phyloP scores from a whole-genome alignment of 2,329 filamentous ascomycete species.

The Aspergillus oerlinghausenensis region DNA sequence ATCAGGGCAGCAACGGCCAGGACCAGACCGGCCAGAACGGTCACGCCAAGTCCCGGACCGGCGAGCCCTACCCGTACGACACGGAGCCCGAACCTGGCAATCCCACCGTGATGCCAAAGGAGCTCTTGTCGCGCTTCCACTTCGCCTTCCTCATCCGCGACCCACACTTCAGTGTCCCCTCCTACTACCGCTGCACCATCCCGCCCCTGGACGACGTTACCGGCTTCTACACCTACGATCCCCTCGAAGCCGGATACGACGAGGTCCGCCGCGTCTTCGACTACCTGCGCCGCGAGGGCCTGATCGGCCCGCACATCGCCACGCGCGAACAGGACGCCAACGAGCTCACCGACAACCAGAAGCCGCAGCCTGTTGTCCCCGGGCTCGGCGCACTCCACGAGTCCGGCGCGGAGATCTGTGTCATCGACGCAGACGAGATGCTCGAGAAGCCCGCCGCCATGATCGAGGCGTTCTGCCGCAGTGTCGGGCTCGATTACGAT shows the following conservation, averaged over 20 bases:
- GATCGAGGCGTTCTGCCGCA: constrained; percentile 74
- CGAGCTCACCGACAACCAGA: constrained; percentile 23
- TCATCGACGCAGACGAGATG: constrained; percentile 90
- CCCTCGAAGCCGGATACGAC: constrained; percentile 81
- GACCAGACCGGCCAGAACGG: constrained; percentile 2
- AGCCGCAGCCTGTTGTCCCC: constrained; percentile 14
- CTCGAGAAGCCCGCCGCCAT: constrained; percentile 76
- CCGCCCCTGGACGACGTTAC: constrained; percentile 79
- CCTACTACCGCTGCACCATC: constrained; percentile 89
- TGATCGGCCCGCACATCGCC: constrained; percentile 66
- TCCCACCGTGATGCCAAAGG: constrained; percentile 76
- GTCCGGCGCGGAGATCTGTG: constrained; percentile 62
- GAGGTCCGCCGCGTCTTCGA: constrained; percentile 86
- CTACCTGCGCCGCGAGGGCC: constrained; percentile 64
- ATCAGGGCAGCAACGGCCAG: constrained; percentile 7
- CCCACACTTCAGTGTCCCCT: constrained; percentile 85
- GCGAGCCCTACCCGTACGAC: constrained; percentile 54
- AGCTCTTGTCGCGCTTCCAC: constrained; percentile 74
- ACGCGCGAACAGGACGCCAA: constrained; percentile 33
- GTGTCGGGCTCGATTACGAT: constrained; percentile 71
- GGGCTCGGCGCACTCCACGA: constrained; percentile 17
- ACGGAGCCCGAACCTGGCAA: constrained; percentile 64
- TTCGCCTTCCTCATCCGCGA: constrained; percentile 97
- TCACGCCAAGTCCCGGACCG: constrained; percentile 28
- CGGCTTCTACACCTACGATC: constrained; percentile 81